These are phyloP conservation scores for Rubroboletus pulcherrimus DNA, from an alignment of 768 basidiomycete species.

Conservation along the genomic window DNA sequence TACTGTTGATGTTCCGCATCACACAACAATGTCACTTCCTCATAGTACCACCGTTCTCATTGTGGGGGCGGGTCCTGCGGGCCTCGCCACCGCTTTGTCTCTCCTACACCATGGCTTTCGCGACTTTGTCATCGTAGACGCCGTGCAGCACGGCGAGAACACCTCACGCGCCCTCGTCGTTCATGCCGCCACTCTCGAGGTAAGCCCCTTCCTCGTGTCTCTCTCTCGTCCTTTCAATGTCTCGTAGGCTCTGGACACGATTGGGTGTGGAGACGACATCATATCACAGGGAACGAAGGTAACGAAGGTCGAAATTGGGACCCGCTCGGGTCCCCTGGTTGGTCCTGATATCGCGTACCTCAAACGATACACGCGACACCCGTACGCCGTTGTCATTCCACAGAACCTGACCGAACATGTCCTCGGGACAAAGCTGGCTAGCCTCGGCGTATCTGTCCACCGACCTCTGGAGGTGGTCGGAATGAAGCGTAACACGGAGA, in stretches of 20 bases:
- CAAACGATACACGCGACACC: constrained; percentile 40
- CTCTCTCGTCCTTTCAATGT: background rate
- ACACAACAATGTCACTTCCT: constrained; percentile 28
- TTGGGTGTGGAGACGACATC: constrained; percentile 40
- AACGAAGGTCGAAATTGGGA: constrained; percentile 24
- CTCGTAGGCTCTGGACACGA: constrained; percentile 35
- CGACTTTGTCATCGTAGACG: constrained; percentile 46
- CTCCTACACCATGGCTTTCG: constrained; percentile 39
- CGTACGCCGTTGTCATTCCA: constrained; percentile 41
- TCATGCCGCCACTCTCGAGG: constrained; percentile 55
- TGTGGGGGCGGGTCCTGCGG: constrained; percentile 50
- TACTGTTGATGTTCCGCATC: background rate
- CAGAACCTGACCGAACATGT: constrained; percentile 45
- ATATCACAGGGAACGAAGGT: constrained; percentile 37
- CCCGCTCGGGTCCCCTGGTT: constrained; percentile 29
- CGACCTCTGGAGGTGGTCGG: constrained; percentile 40
- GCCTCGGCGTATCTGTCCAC: constrained; percentile 32
- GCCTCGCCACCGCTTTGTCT: constrained; percentile 46
- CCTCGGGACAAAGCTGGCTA: constrained; percentile 33
- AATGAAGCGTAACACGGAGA: constrained; percentile 30
- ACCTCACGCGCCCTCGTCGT: constrained; percentile 46
- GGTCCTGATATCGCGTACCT: constrained; percentile 35
- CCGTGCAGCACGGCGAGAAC: constrained; percentile 30
- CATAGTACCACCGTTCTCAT: constrained; percentile 41
- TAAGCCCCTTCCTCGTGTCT: constrained; percentile 1